Evolutionary conservation across 352 stramenopile genomes (phyloP), one percentile per base, ranked within the genome.

Genomic region (Pythium grandisporangium): DNA sequence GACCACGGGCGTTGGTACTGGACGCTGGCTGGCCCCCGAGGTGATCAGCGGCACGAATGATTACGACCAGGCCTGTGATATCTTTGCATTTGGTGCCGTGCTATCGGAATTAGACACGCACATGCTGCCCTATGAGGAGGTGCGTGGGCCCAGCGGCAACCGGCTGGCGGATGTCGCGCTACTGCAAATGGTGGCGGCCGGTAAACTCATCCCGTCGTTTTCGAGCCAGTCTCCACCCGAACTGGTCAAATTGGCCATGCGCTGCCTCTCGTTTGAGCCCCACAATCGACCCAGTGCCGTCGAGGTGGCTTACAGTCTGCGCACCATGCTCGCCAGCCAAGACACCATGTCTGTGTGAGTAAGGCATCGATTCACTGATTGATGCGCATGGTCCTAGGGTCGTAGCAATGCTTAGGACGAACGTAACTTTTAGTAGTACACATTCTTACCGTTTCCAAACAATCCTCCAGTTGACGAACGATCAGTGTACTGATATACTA

Each of bases 31-130:
- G 14, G 60, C 60, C 3, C 60, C 60, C 2, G 60, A 70, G 36
- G 44, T 70, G 1, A 66, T 70, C 35, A 53, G 55, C 3, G 60
- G 60, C 13, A 59, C 36, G 20, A 61, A 41, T n/a, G 52, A 66
- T 33, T 70, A 70, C 30, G 42, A 66, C 35, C 55, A 70, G 24
- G 51, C 48, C 16, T 51, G 48, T 25, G 60, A 70, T 29, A 63
- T 70, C 10, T 70, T 61, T 35, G 37, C 56, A 11, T 51, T 70
- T 35, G 61, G 61, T 12, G 53, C 65, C 13, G 54, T 70, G 16
- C 52, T 76, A 32, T 48, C 58, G 7, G 65, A 76, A 47, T 33
- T 76, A 22, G 61, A 70, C 44, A 71, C 61, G 2, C 64, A 75
- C 38, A 38, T 57, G 22, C 37, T 70, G 14, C 64, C 64, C 25